Evolutionary conservation across 345 rosid genomes (phyloP).

Genomic region (Conringia planisiliqua): DNA sequence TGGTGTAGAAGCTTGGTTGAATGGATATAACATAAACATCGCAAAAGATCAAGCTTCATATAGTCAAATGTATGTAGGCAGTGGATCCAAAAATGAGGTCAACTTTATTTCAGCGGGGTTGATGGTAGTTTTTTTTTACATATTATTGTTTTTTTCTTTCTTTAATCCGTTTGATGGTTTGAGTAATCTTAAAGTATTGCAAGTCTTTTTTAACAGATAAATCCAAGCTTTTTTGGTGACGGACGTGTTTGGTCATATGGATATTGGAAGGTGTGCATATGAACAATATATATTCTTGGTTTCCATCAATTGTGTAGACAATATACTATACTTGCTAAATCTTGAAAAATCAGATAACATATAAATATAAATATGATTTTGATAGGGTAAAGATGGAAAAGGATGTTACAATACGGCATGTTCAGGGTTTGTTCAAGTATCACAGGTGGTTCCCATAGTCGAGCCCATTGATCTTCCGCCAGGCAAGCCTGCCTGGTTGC

Average conservation of each 20-base stretch:
- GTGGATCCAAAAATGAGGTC: neutral
- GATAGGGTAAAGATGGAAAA: conserved; percentile 18
- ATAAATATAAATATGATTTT: neutral
- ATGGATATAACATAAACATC: neutral
- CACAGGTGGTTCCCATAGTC: neutral
- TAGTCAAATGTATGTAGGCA: neutral
- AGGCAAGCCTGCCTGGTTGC: neutral
- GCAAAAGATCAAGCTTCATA: conserved; percentile 6
- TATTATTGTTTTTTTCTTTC: neutral
- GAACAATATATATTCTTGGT: neutral
- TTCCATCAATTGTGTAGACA: neutral
- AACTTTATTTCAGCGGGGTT: neutral
- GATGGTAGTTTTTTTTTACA: neutral
- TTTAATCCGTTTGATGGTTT: neutral
- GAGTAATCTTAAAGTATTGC: neutral
- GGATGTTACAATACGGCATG: conserved; percentile 9
- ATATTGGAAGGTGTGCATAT: neutral
- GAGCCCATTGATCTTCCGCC: neutral
- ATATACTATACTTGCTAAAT: neutral
- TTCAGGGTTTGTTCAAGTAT: conserved; percentile 21
- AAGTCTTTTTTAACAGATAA: neutral
- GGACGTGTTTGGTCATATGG: neutral
- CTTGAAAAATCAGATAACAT: neutral
- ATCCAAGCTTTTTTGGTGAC: neutral
- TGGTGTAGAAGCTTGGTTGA: neutral